These are phyloP conservation scores for Apium graveolens DNA, from an alignment of 129 eudicot species.

Conservation along the genomic window DNA sequence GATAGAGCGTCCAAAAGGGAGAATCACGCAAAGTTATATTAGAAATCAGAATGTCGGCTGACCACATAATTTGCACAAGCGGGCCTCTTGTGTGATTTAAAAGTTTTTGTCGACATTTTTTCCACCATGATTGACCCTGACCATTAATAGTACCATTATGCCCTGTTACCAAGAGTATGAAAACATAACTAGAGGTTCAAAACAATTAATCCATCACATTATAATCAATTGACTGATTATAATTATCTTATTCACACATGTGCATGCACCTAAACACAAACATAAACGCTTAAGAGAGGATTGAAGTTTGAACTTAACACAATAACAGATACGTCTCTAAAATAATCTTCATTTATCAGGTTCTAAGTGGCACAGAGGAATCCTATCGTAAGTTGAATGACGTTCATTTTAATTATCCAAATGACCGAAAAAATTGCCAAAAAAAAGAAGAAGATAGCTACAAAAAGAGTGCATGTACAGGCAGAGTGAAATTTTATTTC, in stretches of 20 bases:
- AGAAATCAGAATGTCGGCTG: constrained; percentile 71
- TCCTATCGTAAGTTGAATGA: background rate
- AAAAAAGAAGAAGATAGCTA: background rate
- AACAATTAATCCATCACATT: background rate
- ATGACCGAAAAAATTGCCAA: background rate
- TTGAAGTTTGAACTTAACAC: background rate
- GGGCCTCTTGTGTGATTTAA: constrained; percentile 94
- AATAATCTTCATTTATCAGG: background rate
- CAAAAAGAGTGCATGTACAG: background rate
- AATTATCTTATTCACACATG: background rate
- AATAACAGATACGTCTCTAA: background rate
- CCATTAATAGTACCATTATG: constrained; percentile 91
- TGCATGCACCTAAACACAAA: background rate
- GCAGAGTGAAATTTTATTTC: background rate
- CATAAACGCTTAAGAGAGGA: background rate
- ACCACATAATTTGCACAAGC: constrained; percentile 95
- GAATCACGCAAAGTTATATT: constrained; percentile 85
- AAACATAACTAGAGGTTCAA: constrained; percentile 18
- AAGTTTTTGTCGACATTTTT: constrained; percentile 63
- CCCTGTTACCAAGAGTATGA: constrained; percentile 41
- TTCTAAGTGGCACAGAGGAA: background rate
- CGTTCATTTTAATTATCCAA: background rate
- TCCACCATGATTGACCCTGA: constrained; percentile 99
- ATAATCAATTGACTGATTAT: background rate
- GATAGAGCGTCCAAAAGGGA: constrained; percentile 99